A percentile compares a stretch with the other conserved stretches of the same genome.
Evolutionary conservation across 2,329 filamentous ascomycete genomes (phyloP).

Genomic region (Calonectria crousiana): DNA sequence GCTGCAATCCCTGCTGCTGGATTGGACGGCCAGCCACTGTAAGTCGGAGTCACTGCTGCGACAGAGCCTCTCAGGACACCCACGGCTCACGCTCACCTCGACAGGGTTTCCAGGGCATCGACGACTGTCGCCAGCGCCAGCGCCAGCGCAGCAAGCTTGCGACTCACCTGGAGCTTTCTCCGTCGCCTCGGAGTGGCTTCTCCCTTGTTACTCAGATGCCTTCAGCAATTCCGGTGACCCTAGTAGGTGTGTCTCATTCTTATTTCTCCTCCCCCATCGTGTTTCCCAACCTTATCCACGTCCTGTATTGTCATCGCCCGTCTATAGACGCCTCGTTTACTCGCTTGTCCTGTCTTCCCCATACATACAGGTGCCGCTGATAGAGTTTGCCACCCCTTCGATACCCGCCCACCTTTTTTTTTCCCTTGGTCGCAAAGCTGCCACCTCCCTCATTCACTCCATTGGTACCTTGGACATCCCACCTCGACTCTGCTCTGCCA

Average conservation of each 20-base stretch:
- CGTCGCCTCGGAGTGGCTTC: slow-evolving; percentile 29
- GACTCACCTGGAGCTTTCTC: slow-evolving; percentile 28
- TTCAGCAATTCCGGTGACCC: slow-evolving; percentile 46
- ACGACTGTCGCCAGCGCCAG: slow-evolving; percentile 9
- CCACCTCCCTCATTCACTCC: slow-evolving; percentile 23
- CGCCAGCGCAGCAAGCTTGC: slow-evolving; percentile 24
- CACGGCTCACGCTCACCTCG: slow-evolving; percentile 12
- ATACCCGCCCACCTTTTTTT: slow-evolving; percentile 33
- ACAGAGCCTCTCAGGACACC: slow-evolving; percentile 10
- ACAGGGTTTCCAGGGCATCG: slow-evolving; percentile 21
- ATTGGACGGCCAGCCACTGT: slow-evolving; percentile 38
- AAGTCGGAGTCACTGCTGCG: slow-evolving; percentile 22
- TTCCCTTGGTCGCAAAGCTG: slow-evolving; percentile 12
- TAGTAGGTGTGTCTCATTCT: slow-evolving; percentile 41
- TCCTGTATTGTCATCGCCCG: slow-evolving; percentile 16
- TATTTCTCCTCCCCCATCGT: slow-evolving; percentile 17
- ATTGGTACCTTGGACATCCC: slow-evolving; percentile 7
- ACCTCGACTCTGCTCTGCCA: slow-evolving; percentile 11
- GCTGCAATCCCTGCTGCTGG: slow-evolving; percentile 33
- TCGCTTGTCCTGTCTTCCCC: slow-evolving; percentile 19
- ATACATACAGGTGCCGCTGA: background rate
- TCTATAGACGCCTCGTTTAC: slow-evolving; percentile 33
- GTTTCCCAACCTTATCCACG: slow-evolving; percentile 21
- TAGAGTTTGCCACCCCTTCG: slow-evolving; percentile 26
- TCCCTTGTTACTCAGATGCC: slow-evolving; percentile 44